Evolutionary conservation across 31 red algal genomes (phyloP).

Genomic region (Odonthalia washingtoniensis): DNA sequence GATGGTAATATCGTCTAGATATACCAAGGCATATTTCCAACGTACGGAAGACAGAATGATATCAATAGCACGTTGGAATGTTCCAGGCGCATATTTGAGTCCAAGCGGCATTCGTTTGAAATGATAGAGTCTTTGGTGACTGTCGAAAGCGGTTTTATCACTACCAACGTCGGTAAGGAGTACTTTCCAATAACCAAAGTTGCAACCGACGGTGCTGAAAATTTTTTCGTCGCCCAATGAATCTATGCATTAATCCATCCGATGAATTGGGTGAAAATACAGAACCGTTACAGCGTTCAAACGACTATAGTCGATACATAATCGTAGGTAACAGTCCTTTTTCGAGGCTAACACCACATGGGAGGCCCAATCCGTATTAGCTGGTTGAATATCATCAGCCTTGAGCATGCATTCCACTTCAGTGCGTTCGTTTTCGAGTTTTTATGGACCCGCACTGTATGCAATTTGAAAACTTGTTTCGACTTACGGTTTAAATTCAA

Average conservation of each 20-base stretch:
- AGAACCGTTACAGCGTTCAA: conserved; percentile 27
- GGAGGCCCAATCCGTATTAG: not conserved
- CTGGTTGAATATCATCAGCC: not conserved
- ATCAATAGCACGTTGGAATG: conserved; percentile 13
- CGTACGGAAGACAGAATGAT: too few relatives aligned
- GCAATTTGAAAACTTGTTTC: not conserved
- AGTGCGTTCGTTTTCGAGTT: not conserved
- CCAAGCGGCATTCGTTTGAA: conserved; percentile 11
- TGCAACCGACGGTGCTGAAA: not conserved
- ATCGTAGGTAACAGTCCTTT: conserved; percentile 19
- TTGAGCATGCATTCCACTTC: not conserved
- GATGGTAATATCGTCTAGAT: conserved; percentile 19
- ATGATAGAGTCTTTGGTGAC: not conserved
- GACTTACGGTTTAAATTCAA: too few relatives aligned
- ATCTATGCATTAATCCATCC: conserved; percentile 21
- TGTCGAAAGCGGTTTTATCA: not conserved
- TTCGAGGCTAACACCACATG: not conserved
- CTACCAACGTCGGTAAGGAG: not conserved
- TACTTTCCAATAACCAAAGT: not conserved
- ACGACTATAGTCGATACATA: conserved; percentile 4
- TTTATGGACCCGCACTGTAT: not conserved
- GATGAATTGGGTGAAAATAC: conserved; percentile 3
- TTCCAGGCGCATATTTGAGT: not conserved
- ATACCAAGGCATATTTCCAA: conserved; percentile 5
- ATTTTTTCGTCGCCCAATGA: not conserved